Base-by-base conservation (phyloP, 2,329 filamentous ascomycete genomes). In the Scytalidium sp. region DNA sequence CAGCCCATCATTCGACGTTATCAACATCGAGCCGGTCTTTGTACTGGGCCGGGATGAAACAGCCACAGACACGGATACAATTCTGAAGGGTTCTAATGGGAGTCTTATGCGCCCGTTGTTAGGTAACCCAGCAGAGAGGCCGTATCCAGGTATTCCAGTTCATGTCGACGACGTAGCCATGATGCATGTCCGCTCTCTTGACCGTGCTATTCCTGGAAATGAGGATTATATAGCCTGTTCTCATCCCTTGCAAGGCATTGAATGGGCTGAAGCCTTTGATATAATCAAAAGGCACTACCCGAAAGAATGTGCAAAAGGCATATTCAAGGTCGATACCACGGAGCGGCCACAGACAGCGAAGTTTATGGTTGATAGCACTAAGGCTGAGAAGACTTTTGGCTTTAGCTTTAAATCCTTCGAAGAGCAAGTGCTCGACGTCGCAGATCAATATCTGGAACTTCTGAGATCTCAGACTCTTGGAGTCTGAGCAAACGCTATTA, bases 261-360 rank as follows among this genome's bases (percentile, higher is more conserved):
- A 58, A 47, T 73, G 69, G 69, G 64, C 66, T 32, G 66, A 70
- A 21, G 59, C 64, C 1, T 63, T 65, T 29, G 59, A 60, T 11
- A 65, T 71, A 32, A 66, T 65, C 5, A 59, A 62, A 43, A 52
- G 56, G 29, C 46, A 50, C 23, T 72, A 61, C 56, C 44, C 58
- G 56, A 40, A 54, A 54, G 55, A 59, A 45, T 43, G 58, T 51
- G 49, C 54, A 44, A 32, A 57, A 61, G 50, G 50, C 21, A 59
- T 58, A 5, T 56, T 64, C 19, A 59, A 60, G 42, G 52, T 54
- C 15, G 59, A 51, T 23, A 47, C 61, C 20, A 61, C 60, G 10
- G 59, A 56, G 43, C 51, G 54, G 15, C 56, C 59, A 3, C 63
- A 67, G 17, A 66, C 46, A 2, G 27, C 17, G 4, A 10, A 63